Base-by-base conservation (phyloP, 176 grass and related monocot genomes). In the Metroxylon sagu region DNA sequence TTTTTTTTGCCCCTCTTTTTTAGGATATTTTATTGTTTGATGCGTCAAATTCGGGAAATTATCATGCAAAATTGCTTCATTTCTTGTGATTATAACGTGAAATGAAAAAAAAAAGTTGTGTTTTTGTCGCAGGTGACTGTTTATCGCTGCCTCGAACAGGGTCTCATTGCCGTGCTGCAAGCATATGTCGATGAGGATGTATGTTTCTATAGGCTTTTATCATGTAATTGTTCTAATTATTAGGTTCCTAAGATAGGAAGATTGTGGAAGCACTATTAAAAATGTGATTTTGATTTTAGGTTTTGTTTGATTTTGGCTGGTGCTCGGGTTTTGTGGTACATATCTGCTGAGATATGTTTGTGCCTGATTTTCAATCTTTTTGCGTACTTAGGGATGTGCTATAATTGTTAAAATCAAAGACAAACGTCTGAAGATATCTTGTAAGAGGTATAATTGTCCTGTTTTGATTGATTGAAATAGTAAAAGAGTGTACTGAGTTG, bases 131-230 rank as follows among this genome's bases (percentile, higher is more conserved):
- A 90, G 92, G 76, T 88, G 31, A 90, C 92, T 48, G 72, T 85
- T 48, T 96, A 96, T 61, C 80, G 80, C 17, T 90, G 86, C 76
- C 77, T 87, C 15, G 83, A 86, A 29, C 73, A 85, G 52, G 92
- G 92, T 56, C 77, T 79, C 4, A 50, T 96, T 55, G 72, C 83
- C 62, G 75, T 82, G 53, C 70, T 96, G 67, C 92, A 96, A 80
- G 65, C 83, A 17, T 96, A 90, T 14, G 8, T 85, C 6, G 91
- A 96, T 48, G 86, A 87, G 16, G 80, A 96, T 75, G 91, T 96
- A 87, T 71, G 77, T 55, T 66, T 52, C 18, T 17, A 16, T 61
- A 15, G 0, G 26, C 35, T 19, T 54, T 25, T 18, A 19, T 29
- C 16, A 53, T 53, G 14, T 54, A 50, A 3, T 53, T 5, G 16